Evolutionary conservation across 208 protist species (phyloP).

Genomic region (Angomonas ambiguus): DNA sequence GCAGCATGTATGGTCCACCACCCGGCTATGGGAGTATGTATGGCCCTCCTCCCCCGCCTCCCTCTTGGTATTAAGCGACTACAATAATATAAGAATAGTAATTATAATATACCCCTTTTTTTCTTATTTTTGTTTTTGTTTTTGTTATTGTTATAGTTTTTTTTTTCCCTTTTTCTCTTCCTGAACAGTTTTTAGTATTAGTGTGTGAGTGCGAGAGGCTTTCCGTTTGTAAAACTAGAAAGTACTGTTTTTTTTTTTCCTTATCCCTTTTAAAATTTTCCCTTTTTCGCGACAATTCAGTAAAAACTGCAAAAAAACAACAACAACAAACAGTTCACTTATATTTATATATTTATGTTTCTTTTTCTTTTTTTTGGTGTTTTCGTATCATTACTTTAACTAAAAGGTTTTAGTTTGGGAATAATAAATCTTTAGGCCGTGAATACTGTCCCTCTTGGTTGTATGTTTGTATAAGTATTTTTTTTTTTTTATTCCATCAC

Average conservation of each 20-base stretch:
- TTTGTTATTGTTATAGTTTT: background rate
- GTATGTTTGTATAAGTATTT: background rate
- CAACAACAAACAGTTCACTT: background rate
- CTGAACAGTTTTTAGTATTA: background rate
- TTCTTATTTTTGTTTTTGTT: background rate
- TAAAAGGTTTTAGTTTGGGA: no score
- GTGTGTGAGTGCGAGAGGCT: background rate
- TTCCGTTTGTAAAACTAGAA: background rate
- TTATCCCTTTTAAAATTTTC: background rate
- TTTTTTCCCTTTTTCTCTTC: background rate
- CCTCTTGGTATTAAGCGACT: no score
- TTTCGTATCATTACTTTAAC: no score
- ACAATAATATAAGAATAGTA: no score
- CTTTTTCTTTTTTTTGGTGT: no score
- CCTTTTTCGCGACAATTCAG: no score
- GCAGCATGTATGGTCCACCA: background rate
- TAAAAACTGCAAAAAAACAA: background rate
- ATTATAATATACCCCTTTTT: background rate
- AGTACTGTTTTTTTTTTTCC: slow-evolving; percentile 1
- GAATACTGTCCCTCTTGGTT: background rate
- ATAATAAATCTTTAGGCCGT: no score
- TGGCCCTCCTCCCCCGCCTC: background rate
- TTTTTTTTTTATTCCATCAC: background rate
- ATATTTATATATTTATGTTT: no score
- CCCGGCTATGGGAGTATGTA: background rate